Base-by-base conservation (phyloP, 1,139 yeast genomes). In the Pichia sp. region DNA sequence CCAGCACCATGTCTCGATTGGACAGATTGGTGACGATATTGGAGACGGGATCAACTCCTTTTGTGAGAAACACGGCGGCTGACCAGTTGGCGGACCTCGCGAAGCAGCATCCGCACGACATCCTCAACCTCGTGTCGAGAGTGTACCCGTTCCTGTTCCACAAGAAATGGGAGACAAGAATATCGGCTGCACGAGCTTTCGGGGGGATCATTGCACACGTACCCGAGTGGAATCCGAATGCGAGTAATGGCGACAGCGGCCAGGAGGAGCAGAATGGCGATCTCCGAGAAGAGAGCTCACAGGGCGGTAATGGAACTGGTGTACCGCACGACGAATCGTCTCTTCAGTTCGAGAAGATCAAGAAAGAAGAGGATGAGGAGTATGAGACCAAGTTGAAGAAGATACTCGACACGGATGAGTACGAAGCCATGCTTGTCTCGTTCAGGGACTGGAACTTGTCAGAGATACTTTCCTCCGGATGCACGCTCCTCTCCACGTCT, bases 71-170 rank as follows among this genome's bases (percentile, higher is more conserved):
- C 66, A 90, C 97, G 11, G 99, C 99, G 0, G 99, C 99, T 1
- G 97, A 93, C 67, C 99, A 95, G 71, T 77, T 95, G 62, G 90
- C 97, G 3, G 98, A 92, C 64, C 78, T 95, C 51, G 97, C 97
- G 34, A 87, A 87, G 68, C 86, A 88, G 47, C 99, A 95, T 64
- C 97, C 98, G 0, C 98, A 92, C 68, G 99, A 95, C 67, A 81
- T 88, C 34, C 77, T 90, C 56, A 87, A 87, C 59, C 74, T 95
- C 48, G 74, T 95, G 45, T 90, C 96, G 29, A 77, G 98, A 59
- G 97, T 93, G 1, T 90, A 90, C 64, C 98, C 99, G 0, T 93
- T 84, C 67, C 75, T 95, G 58, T 81, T 84, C 64, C 84, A 93
- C 42, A 77, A 77, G 53, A 89, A 86, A 72, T 95, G 99, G 99